phyloP scores from a whole-genome alignment of 2,329 filamentous ascomycete species.

The Aspergillus tamarii region DNA sequence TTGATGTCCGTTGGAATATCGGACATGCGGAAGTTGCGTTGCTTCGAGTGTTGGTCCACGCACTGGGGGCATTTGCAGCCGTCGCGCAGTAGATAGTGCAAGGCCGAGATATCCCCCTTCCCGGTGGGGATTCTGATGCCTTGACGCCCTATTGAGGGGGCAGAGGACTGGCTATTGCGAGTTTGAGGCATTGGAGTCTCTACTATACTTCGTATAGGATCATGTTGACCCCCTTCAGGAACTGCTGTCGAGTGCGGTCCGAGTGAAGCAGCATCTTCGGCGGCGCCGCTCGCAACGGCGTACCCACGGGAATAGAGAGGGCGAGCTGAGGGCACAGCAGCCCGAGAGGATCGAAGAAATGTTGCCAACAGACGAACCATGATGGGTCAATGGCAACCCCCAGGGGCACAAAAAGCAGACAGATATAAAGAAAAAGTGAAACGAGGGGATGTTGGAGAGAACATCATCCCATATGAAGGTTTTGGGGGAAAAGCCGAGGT shows the following conservation, averaged over 20 bases:
- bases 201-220: not conserved
- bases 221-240: not conserved
- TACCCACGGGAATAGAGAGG: slow-evolving; percentile 13
- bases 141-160: not conserved
- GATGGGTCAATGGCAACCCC: not conserved
- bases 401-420: not conserved
- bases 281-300: not conserved
- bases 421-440: not conserved
- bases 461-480: not conserved
- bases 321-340: slow-evolving; percentile 8
- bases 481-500: not conserved
- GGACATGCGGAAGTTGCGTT: slow-evolving; percentile 65
- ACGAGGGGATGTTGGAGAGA: not conserved
- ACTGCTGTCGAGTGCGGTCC: not conserved
- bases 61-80: slow-evolving; percentile 58
- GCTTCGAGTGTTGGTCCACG: slow-evolving; percentile 61
- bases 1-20: slow-evolving; percentile 62
- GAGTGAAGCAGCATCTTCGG: not conserved
- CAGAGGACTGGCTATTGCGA: not conserved
- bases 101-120: slow-evolving; percentile 1
- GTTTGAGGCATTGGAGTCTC: not conserved
- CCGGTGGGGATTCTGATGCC: not conserved
- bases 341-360: slow-evolving; percentile 13
- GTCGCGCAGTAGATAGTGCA: slow-evolving; percentile 53
- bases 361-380: slow-evolving; percentile 19